Base-by-base conservation (phyloP, 306 rosid genomes). In the Medicago ruthenica region DNA sequence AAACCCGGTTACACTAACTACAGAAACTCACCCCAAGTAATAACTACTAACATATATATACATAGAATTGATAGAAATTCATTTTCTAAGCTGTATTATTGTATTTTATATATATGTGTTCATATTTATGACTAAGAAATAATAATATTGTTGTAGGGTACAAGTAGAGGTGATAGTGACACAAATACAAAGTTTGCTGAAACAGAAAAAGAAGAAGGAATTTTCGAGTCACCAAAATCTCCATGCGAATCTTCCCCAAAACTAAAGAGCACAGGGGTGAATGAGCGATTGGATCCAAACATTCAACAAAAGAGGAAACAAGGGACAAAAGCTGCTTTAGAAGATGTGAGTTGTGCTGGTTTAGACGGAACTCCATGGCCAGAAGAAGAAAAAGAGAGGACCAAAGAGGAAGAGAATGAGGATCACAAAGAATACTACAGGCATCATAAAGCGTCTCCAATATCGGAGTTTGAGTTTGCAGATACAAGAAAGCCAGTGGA, bases 401-500 rank as follows among this genome's bases (percentile, higher is more conserved):
- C 42, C 5, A 54, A 45, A 16, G 41, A 75, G 8, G 82, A 82
- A 22, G 14, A 83, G 39, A 53, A 24, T 1, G 82, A 79, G 40
- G 89, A 88, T 53, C 67, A 85, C 0, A 77, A 20, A 36, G 90
- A 86, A 0, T 91, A 88, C 75, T 86, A 65, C 72, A 45, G 79
- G 42, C 82, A 88, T 51, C 96, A 80, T 79, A 91, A 91, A 53
- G 96, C 94, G 6, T 94, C 97, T 0, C 96, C 97, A 0, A 83
- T 94, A 84, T 87, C 96, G 8, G 92, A 89, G 82, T 53, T 93
- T 15, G 74, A 91, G 82, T 5, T 89, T 27, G 89, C 39, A 0
- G 97, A 91, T 66, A 80, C 96, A 0, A 72, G 97, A 59, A 93
- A 91, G 76, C 94, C 97, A 0, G 82, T 79, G 7, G 53, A 76